Evolutionary conservation across 1,284 basidiomycete genomes (phyloP).

Genomic region (Microbotryum silenes-acaulis): DNA sequence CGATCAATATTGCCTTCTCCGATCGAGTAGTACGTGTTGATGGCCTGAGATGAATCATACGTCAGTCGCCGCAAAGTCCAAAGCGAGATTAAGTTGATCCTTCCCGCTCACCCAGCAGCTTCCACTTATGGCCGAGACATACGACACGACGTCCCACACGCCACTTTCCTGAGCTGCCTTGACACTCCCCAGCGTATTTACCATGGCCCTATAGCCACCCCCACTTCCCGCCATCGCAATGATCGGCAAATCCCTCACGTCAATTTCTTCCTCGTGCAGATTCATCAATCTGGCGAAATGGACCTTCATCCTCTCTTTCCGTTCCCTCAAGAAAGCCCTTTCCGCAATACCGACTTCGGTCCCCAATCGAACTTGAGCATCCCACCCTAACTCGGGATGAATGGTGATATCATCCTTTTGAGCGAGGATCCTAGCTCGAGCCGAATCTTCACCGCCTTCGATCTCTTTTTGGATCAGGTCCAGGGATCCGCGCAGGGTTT

Average conservation of each 20-base stretch:
- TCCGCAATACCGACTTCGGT: constrained; percentile 42
- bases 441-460: constrained; percentile 41
- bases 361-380: constrained; percentile 43
- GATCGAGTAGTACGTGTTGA: constrained; percentile 44
- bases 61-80: neutral
- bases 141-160: constrained; percentile 42
- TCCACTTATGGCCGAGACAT: constrained; percentile 44
- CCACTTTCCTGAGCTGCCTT: constrained; percentile 40
- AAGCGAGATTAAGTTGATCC: neutral
- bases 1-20: constrained; percentile 38
- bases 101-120: neutral
- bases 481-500: constrained; percentile 38
- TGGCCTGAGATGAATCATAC: constrained; percentile 42
- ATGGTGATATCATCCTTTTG: constrained; percentile 31
- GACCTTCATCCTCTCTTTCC: constrained; percentile 39
- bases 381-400: constrained; percentile 46
- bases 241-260: constrained; percentile 45
- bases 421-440: constrained; percentile 13
- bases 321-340: constrained; percentile 41
- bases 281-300: constrained; percentile 43
- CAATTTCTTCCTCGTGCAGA: constrained; percentile 40
- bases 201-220: constrained; percentile 44
- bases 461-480: constrained; percentile 41
- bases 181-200: constrained; percentile 45
- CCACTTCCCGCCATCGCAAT: constrained; percentile 46